Evolutionary conservation across 2,329 filamentous ascomycete species (phyloP), one percentile per base, ranked within the genome.

Genomic region (Epicoccum sorghinum): DNA sequence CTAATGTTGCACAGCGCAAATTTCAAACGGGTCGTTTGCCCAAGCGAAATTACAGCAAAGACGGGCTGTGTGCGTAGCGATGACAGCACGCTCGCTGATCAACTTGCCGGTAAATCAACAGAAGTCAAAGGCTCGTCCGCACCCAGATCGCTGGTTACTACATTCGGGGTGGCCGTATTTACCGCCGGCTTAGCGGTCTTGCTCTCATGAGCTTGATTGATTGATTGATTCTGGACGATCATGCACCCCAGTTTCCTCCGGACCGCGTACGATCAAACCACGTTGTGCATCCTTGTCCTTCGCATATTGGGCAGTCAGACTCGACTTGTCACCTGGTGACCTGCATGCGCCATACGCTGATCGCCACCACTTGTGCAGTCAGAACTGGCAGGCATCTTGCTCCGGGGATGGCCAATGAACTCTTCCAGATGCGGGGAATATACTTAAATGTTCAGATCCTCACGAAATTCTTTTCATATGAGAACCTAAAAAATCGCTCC

Each of bases 21-120:
- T 33, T 75, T 72, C 67, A 68, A 68, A 64, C 71, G 72, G 24
- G 70, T 75, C 3, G 55, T 65, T 33, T 75, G 72, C 46, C 72
- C 72, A 36, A 53, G 55, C 24, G 70, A 69, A 24, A 63, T 75
- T 50, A 73, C 71, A n/a, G 55, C 65, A 27, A 70, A 60, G 57
- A 74, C 71, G 32, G 61, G 62, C 36, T 75, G 72, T 59, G 56
- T 60, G 7, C 71, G 72, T 35, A 64, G 62, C 42, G 72, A 75
- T 59, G 72, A 75, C 25, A 59, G 59, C 47, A 55, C 56, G 7
- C 49, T 73, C 25, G 55, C 61, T 36, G 56, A 51, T 6, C 52
- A 55, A 36, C 9, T 49, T 4, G 48, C 46, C 41, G 46, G 46
- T 6, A 55, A 55, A 3, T 22, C 18, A 4, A 49, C 46, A 8